Conservation (phyloP, 2,329 filamentous ascomycete genomes). For the Zymoseptoria tritici region DNA sequence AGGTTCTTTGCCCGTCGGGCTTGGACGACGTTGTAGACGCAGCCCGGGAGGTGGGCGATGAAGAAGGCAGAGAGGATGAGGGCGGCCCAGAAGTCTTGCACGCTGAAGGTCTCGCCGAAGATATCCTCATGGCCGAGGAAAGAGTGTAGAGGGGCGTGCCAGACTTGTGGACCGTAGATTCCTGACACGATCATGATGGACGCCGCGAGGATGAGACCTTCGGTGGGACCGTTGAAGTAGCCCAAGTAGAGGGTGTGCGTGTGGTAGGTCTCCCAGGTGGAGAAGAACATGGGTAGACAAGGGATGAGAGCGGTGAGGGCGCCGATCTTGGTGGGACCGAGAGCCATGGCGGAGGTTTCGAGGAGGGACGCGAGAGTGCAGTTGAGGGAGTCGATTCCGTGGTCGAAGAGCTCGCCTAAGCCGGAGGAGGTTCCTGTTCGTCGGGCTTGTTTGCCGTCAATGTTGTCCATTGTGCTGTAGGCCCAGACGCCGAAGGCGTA, state of each 20-base stretch:
- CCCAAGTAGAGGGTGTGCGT: conserved; percentile 95
- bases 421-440: conserved; percentile 92
- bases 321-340: conserved; percentile 75
- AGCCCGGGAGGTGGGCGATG: conserved; percentile 71
- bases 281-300: conserved; percentile 97
- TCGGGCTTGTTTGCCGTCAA: conserved; percentile 94
- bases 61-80: conserved; percentile 41
- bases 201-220: conserved; percentile 85
- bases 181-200: conserved; percentile 79
- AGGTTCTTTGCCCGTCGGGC: conserved; percentile 66
- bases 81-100: conserved; percentile 82
- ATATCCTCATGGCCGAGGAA: conserved; percentile 53
- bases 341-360: conserved; percentile 86
- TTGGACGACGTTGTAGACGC: conserved; percentile 74
- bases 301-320: conserved; percentile 88
- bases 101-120: conserved; percentile 62
- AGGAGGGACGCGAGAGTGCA: conserved; percentile 88
- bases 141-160: conserved; percentile 66
- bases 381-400: conserved; percentile 96
- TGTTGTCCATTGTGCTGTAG: conserved; percentile 97
- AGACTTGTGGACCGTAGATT: conserved; percentile 80
- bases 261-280: conserved; percentile 98
- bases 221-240: conserved; percentile 93
- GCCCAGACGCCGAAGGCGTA: conserved; percentile 95
- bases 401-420: conserved; percentile 93